Evolutionary conservation across 352 stramenopile species (phyloP).

Genomic region (Globisporangium cystogenes): DNA sequence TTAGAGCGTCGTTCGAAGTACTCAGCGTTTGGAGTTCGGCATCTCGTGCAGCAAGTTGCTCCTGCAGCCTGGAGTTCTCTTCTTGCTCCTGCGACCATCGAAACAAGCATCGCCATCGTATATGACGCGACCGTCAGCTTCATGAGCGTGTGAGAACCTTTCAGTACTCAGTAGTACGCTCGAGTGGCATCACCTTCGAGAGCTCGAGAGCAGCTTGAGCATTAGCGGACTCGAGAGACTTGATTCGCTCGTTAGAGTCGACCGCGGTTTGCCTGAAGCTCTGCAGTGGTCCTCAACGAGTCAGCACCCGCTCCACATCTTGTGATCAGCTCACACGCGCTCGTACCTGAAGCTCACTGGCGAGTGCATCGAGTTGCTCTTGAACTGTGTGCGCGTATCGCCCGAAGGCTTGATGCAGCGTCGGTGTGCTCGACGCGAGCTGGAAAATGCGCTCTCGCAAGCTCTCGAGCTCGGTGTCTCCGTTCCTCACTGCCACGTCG

Average conservation of each 20-base stretch:
- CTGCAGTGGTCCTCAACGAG: too few species aligned
- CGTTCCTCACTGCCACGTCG: slow-evolving; percentile 74
- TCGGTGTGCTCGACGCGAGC: neutral
- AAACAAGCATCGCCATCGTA: neutral
- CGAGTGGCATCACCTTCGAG: slow-evolving; percentile 7
- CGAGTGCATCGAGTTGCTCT: neutral
- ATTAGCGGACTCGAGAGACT: slow-evolving; percentile 13
- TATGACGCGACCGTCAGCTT: neutral
- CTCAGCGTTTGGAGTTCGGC: slow-evolving; percentile 30
- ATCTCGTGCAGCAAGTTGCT: slow-evolving; percentile 27
- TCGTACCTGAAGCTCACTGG: slow-evolving; percentile 5
- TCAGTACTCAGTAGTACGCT: too few species aligned
- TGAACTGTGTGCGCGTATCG: slow-evolving; percentile 1
- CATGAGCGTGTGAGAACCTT: too few species aligned
- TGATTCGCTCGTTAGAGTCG: slow-evolving; percentile 1
- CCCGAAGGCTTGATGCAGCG: slow-evolving; percentile 1
- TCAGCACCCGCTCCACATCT: too few species aligned
- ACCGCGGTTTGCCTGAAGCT: too few species aligned
- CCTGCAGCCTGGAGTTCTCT: slow-evolving; percentile 7
- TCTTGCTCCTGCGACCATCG: slow-evolving; percentile 21
- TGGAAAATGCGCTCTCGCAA: slow-evolving; percentile 21
- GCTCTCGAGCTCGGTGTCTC: slow-evolving; percentile 20
- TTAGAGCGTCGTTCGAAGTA: slow-evolving; percentile 26
- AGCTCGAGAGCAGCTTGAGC: slow-evolving; percentile 11
- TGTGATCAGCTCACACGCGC: too few species aligned